A percentile compares a stretch with the other conserved stretches of the same genome.
These are phyloP conservation scores for Fusarium sp. DNA, from an alignment of 2,329 filamentous ascomycete species.

Conservation along the genomic window DNA sequence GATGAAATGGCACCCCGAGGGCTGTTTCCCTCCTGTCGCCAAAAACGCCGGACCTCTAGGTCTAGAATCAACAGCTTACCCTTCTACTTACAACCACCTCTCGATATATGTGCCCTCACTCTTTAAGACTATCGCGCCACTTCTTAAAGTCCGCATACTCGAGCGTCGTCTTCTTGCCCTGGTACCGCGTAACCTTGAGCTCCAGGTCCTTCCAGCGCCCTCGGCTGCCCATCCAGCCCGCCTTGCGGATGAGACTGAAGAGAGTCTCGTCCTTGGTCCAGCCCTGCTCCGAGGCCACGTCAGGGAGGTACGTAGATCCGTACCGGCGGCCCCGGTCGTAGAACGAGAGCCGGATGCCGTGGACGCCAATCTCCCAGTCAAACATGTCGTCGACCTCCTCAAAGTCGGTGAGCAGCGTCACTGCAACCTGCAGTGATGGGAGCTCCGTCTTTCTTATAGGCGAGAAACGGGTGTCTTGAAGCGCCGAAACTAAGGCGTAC, in stretches of 20 bases:
- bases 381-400: constrained; percentile 78
- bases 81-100: constrained; percentile 9
- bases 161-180: constrained; percentile 81
- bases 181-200: constrained; percentile 84
- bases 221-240: constrained; percentile 87
- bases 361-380: constrained; percentile 88
- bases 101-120: constrained; percentile 11
- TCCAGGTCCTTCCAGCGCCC: constrained; percentile 84
- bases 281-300: constrained; percentile 91
- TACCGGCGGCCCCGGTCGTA: constrained; percentile 77
- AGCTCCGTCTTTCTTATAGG: constrained; percentile 67
- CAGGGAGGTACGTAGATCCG: constrained; percentile 90
- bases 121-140: constrained; percentile 79
- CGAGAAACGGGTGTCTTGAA: constrained; percentile 72
- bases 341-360: constrained; percentile 91
- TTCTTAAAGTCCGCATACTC: constrained; percentile 79
- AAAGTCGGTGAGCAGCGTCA: constrained; percentile 89
- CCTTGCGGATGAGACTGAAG: constrained; percentile 91
- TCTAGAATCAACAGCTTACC: constrained; percentile 44
- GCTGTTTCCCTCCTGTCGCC: constrained; percentile 18
- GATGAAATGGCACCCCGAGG: constrained; percentile 18
- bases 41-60: constrained; percentile 43
- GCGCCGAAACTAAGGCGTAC: constrained; percentile 84
- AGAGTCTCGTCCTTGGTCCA: constrained; percentile 96
- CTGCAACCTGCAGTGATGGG: constrained; percentile 69